phyloP scores from a whole-genome alignment of 2,329 filamentous ascomycete genomes.

The Xylaria sp. region DNA sequence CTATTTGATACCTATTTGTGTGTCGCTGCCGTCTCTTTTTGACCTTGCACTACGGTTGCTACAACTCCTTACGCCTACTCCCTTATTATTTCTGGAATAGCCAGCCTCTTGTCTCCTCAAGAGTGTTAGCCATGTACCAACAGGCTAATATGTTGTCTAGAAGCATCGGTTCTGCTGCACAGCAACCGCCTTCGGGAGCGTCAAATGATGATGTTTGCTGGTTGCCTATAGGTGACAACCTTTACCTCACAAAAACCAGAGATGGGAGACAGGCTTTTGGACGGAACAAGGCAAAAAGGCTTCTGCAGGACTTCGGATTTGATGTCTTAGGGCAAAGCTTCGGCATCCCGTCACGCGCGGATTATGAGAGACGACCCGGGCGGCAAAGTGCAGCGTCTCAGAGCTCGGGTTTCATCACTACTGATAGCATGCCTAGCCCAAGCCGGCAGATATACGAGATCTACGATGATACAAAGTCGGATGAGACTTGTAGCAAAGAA shows the following conservation, averaged over 20 bases:
- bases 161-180: conserved; percentile 18
- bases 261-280: conserved; percentile 36
- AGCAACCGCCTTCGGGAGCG: neutral
- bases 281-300: conserved; percentile 34
- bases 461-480: neutral
- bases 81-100: neutral
- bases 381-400: conserved; percentile 26
- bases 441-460: neutral
- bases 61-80: neutral
- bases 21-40: neutral
- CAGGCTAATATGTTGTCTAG: conserved; percentile 23
- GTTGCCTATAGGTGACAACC: conserved; percentile 24
- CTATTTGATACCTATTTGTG: neutral
- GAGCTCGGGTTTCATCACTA: conserved; percentile 25
- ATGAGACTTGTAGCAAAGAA: neutral
- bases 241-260: conserved; percentile 37
- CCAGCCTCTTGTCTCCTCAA: neutral
- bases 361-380: conserved; percentile 30
- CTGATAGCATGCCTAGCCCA: conserved; percentile 9
- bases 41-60: neutral
- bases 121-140: neutral
- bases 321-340: conserved; percentile 37
- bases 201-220: conserved; percentile 23
- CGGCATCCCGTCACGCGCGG: conserved; percentile 35
- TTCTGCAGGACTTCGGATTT: conserved; percentile 36